These are phyloP conservation scores for Pulveroboletus sp. DNA, from an alignment of 768 basidiomycete species.

Conservation along the genomic window DNA sequence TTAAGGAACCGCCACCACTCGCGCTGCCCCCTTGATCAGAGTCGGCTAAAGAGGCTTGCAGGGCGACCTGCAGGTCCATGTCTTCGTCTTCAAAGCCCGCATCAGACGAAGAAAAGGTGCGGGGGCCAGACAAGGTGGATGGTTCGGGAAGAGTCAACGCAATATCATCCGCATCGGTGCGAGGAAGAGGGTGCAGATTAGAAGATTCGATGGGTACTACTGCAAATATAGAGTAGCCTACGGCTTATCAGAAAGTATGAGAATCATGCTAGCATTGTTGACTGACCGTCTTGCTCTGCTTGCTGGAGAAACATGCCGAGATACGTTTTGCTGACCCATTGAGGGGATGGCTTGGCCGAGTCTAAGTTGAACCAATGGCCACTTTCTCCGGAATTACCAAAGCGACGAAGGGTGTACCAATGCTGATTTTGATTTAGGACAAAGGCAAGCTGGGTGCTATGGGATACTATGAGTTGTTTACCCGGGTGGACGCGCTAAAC, in stretches of 20 bases:
- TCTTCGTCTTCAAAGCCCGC: slow-evolving; percentile 76
- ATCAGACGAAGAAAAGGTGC: slow-evolving; percentile 9
- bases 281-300: slow-evolving; percentile 77
- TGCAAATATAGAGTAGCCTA: slow-evolving; percentile 82
- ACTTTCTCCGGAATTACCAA: slow-evolving; percentile 51
- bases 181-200: slow-evolving; percentile 51
- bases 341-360: slow-evolving; percentile 65
- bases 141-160: slow-evolving; percentile 63
- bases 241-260: slow-evolving; percentile 9
- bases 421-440: slow-evolving; percentile 85
- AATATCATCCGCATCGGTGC: slow-evolving; percentile 68
- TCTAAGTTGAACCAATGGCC: slow-evolving; percentile 91
- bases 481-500: not conserved
- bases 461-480: slow-evolving; percentile 7
- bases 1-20: slow-evolving; percentile 6
- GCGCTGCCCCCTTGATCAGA: slow-evolving; percentile 1
- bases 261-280: not conserved
- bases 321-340: slow-evolving; percentile 83
- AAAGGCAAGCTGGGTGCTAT: slow-evolving; percentile 79
- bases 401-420: slow-evolving; percentile 87
- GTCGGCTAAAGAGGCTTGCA: slow-evolving; percentile 73
- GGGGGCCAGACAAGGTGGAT: slow-evolving; percentile 7
- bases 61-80: slow-evolving; percentile 80
- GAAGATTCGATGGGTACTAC: slow-evolving; percentile 63
- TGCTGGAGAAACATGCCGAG: slow-evolving; percentile 85